Evolutionary conservation across 2,329 filamentous ascomycete species (phyloP), one percentile per base, ranked within the genome.

Genomic region (Penicillium sp.): DNA sequence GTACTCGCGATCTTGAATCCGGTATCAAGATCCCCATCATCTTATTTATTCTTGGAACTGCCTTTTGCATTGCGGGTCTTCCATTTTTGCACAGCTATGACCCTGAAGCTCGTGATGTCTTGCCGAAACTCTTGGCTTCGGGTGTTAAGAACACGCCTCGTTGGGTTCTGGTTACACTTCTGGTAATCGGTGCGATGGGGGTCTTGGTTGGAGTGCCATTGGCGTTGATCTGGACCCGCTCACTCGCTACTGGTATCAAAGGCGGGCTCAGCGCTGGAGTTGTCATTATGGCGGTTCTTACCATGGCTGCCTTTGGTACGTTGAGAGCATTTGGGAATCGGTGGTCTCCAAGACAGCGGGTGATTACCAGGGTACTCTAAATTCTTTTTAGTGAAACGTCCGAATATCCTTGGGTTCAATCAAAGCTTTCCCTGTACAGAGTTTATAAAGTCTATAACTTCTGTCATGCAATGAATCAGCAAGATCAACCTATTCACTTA

Each of bases 361-460:
- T 6, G 7, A 6, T 5, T 33, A 33, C 13, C 13, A 14, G 1
- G 3, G 4, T 7, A 16, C 13, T 1, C 5, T 33, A 6, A 33
- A 14, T 14, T 1, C 2, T 13, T 5, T 5, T 33, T 7, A 16
- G 4, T 2, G 13, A 14, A 1, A 13, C 16, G 13, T 6, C 10
- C 31, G 16, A 33, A 5, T 26, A 7, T 26, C 24, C 24, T 26
- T 33, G 31, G 6, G 13, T 13, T 33, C 31, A 33, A 3, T 11
- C 4, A 31, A 1, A 27, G 9, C 26, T 27, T 3, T 27, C 26
- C 26, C 26, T 27, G 26, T 10, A 27, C 2, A 10, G 10, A 27
- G 0, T 27, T 10, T 10, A 2, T 10, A 10, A 27, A 2, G 26
- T 1, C 6, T 1, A 27, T 27, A 9, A 1, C 10, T 3, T 27